Base-by-base conservation (phyloP, 495 filamentous ascomycete species). In the Beverwykella pulmonaria region DNA sequence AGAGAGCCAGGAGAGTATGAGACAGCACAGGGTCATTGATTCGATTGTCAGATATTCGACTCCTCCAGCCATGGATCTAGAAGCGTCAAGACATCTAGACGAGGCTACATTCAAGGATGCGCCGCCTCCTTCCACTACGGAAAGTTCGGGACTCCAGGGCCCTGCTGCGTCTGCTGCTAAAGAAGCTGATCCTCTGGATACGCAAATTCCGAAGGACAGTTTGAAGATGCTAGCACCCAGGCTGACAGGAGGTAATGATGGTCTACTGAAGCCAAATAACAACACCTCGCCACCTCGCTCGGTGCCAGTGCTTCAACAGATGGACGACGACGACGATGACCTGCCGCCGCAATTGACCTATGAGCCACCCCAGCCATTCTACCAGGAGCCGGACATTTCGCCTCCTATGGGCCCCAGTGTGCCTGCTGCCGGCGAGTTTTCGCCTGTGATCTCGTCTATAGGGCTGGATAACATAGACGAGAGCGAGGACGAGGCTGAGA, bases 1-100 rank as follows among this genome's bases (percentile, higher is more conserved):
- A 9, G 39, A 29, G 56, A 58, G 55, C 19, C 23, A 60, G 25
- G 49, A 58, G 44, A 60, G 56, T 22, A 27, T 26, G 39, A 61
- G 56, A 25, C 39, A 44, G 15, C 54, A 53, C n/a, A 64, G 47
- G 22, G 29, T 68, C 20, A 52, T 68, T 15, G 59, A 72, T 32
- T 71, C 69, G 7, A 48, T 71, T 6, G 64, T 71, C 53, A 68
- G 59, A 22, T 23, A 71, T 36, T 63, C 69, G 8, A 68, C 69
- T 0, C 69, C 29, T 8, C 53, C 53, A 22, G 32, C 25, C 15
- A 60, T 47, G 46, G 36, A 62, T 19, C 29, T 27, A n/a, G 34
- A 53, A 56, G 27, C 27, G 22, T 47, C 48, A 57, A 12, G 48
- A 10, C 48, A 12, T 57, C 7, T 50, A 19, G 47, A 53, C 19